phyloP scores from a whole-genome alignment of 257 asterid species.

The Coffea canephora region DNA sequence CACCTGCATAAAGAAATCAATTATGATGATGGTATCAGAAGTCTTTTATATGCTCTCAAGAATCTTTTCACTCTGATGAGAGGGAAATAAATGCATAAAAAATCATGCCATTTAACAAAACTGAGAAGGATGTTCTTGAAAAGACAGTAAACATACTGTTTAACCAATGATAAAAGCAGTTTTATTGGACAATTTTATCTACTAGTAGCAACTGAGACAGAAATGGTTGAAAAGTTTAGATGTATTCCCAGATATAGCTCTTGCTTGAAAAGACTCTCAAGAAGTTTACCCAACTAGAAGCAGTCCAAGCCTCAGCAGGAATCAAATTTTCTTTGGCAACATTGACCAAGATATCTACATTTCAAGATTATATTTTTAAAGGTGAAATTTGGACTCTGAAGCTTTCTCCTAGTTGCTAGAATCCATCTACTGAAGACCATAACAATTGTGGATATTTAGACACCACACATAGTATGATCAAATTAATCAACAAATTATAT shows the following conservation, averaged over 20 bases:
- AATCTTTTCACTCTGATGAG: background rate
- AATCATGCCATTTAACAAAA: background rate
- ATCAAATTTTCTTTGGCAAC: too few species aligned
- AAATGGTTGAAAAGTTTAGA: background rate
- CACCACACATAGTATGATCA: too few species aligned
- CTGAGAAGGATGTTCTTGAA: background rate
- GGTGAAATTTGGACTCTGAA: too few species aligned
- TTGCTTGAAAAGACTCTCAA: too few species aligned
- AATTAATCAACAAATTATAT: too few species aligned
- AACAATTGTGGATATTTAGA: too few species aligned
- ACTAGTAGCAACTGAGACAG: background rate
- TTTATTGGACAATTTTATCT: background rate
- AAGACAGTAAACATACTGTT: background rate
- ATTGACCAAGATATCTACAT: too few species aligned
- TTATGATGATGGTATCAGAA: background rate
- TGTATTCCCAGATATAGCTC: background rate
- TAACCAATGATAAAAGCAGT: background rate
- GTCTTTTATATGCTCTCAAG: background rate
- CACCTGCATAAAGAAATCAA: constrained; percentile 47
- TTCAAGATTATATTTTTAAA: too few species aligned
- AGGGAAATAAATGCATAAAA: background rate
- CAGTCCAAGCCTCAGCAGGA: too few species aligned
- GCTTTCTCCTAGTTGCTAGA: too few species aligned
- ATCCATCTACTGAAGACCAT: too few species aligned
- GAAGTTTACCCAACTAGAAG: too few species aligned